Evolutionary conservation across 495 filamentous ascomycete genomes (phyloP).

Genomic region (Cudoniella acicularis): DNA sequence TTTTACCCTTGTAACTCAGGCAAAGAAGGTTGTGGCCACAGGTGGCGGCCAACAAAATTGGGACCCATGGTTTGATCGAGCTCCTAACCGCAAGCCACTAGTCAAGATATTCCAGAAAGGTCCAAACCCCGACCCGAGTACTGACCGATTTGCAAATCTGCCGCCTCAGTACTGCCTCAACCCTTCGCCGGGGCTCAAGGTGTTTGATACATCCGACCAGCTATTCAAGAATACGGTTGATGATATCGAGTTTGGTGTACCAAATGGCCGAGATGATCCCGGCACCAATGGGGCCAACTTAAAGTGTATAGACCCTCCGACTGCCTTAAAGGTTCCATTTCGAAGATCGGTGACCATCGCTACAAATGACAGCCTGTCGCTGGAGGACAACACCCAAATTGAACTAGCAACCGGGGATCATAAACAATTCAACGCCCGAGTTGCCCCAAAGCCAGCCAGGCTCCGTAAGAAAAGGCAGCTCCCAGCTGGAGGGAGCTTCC

Average conservation of each 20-base stretch:
- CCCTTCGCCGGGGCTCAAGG: not conserved
- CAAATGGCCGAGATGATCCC: not conserved
- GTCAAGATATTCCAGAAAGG: not conserved
- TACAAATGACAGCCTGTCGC: not conserved
- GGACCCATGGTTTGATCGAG: not conserved
- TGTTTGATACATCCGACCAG: not conserved
- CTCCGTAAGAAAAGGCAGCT: not conserved
- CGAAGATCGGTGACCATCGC: not conserved
- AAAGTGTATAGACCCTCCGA: not conserved
- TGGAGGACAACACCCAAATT: not conserved
- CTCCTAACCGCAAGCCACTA: not conserved
- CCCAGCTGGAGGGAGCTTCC: not conserved
- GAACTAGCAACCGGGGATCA: not conserved
- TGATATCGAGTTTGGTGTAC: not conserved
- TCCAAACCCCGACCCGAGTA: not conserved
- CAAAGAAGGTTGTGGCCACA: not conserved
- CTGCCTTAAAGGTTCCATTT: not conserved
- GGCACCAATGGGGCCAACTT: not conserved
- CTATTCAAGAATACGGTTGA: not conserved
- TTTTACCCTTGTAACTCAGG: not conserved
- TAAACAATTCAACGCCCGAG: not conserved
- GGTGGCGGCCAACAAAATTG: not conserved
- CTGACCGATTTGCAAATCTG: not conserved
- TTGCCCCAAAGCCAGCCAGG: not conserved
- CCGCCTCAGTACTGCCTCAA: not conserved